These are phyloP conservation scores for Calocera cornea DNA, from an alignment of 768 basidiomycete genomes.

Conservation along the genomic window DNA sequence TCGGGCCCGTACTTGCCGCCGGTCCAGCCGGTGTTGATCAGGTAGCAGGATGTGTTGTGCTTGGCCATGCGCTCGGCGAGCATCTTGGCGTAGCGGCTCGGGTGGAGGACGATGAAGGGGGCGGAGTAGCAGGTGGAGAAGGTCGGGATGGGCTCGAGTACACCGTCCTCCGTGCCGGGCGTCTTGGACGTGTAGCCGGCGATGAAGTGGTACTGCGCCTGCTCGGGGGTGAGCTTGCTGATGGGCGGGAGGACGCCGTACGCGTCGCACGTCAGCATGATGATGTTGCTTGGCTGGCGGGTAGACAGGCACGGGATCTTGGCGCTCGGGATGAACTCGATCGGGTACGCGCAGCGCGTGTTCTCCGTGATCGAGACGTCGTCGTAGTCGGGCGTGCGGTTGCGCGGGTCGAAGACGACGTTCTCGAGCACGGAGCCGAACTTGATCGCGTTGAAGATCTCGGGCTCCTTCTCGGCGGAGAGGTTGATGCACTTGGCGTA, in stretches of 20 bases:
- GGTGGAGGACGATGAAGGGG: conserved; percentile 98
- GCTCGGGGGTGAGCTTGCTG: conserved; percentile 78
- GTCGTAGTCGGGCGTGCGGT: conserved; percentile 84
- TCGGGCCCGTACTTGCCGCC: conserved; percentile 72
- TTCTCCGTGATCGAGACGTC: conserved; percentile 97
- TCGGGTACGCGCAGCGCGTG: conserved; percentile 98
- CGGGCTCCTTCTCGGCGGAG: conserved; percentile 93
- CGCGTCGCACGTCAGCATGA: conserved; percentile 96
- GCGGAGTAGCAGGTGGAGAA: conserved; percentile 99
- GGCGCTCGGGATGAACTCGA: conserved; percentile 92
- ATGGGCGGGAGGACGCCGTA: conserved; percentile 97
- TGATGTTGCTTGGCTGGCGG: conserved; percentile 82
- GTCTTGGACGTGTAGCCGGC: conserved; percentile 98
- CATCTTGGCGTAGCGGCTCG: conserved; percentile 93
- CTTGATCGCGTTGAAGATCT: conserved; percentile 88
- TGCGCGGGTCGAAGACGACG: conserved; percentile 82
- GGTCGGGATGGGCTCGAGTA: conserved; percentile 94
- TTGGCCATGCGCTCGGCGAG: conserved; percentile 85
- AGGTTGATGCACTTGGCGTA: conserved; percentile 98
- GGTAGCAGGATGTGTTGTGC: conserved; percentile 86
- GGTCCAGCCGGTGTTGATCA: conserved; percentile 98
- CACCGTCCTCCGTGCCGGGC: conserved; percentile 96
- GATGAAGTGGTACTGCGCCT: conserved; percentile 95
- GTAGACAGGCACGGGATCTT: conserved; percentile 82
- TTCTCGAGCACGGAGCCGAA: conserved; percentile 95